Evolutionary conservation across 2,329 filamentous ascomycete genomes (phyloP).

Genomic region (Gyromitra esculenta): DNA sequence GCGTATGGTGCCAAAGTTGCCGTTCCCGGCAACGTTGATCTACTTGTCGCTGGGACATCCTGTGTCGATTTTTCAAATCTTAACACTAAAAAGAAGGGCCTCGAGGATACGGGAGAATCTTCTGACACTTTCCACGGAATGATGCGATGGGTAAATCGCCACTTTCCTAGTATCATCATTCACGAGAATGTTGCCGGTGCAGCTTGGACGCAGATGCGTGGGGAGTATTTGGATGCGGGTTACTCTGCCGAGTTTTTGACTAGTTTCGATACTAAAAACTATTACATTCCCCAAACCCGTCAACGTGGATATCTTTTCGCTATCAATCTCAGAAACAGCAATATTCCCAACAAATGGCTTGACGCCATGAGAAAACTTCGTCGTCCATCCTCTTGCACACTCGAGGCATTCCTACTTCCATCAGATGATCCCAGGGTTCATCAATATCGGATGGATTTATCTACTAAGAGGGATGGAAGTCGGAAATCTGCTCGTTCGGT

Average conservation of each 20-base stretch:
- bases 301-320: constrained; percentile 70
- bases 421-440: constrained; percentile 68
- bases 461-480: constrained; percentile 59
- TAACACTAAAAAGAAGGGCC: constrained; percentile 68
- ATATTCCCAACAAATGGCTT: constrained; percentile 62
- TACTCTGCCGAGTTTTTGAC: constrained; percentile 67
- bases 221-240: constrained; percentile 64
- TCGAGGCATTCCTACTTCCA: constrained; percentile 70
- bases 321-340: constrained; percentile 62
- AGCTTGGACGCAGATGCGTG: constrained; percentile 68
- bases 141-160: constrained; percentile 67
- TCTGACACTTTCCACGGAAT: constrained; percentile 72
- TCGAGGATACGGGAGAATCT: constrained; percentile 71
- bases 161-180: constrained; percentile 72
- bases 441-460: constrained; percentile 65
- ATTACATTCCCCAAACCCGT: constrained; percentile 77
- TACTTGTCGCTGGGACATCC: constrained; percentile 77
- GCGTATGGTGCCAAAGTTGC: constrained; percentile 70
- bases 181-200: constrained; percentile 75
- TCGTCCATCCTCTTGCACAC: constrained; percentile 70
- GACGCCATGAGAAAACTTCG: constrained; percentile 64
- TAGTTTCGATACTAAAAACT: constrained; percentile 73
- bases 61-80: constrained; percentile 78
- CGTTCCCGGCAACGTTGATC: constrained; percentile 70
- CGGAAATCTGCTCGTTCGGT: constrained; percentile 58